Conservation (phyloP, 768 basidiomycete species). For the Suillus clintonianus region DNA sequence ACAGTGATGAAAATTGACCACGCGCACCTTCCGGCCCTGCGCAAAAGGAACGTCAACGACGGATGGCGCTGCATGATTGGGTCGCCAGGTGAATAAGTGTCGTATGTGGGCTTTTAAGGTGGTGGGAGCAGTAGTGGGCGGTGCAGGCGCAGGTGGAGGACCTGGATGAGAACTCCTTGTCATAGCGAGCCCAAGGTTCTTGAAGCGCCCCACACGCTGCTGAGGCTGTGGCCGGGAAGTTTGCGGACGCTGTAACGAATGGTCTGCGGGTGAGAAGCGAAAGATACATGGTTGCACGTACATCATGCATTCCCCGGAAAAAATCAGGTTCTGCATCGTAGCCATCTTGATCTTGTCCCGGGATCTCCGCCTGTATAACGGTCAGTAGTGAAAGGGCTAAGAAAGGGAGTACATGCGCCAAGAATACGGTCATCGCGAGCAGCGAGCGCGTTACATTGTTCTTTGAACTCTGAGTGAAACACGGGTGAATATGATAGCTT, state of each 20-base stretch:
- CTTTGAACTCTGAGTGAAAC: too few relatives aligned
- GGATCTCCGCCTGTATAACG: too few relatives aligned
- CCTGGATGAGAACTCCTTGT: background rate
- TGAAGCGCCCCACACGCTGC: background rate
- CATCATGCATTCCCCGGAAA: too few relatives aligned
- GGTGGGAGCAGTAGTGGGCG: background rate
- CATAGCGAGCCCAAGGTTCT: background rate
- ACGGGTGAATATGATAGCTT: too few relatives aligned
- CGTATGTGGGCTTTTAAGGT: background rate
- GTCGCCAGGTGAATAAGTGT: background rate
- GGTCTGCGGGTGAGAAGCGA: too few relatives aligned
- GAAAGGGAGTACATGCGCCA: too few relatives aligned
- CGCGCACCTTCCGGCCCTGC: background rate
- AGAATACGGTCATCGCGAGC: too few relatives aligned
- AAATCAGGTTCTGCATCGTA: too few relatives aligned
- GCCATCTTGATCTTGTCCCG: too few relatives aligned
- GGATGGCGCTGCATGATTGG: background rate
- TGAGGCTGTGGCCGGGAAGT: background rate
- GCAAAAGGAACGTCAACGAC: background rate
- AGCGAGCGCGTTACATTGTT: too few relatives aligned
- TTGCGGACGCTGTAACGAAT: background rate
- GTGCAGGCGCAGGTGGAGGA: background rate
- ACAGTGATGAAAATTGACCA: background rate
- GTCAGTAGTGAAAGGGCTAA: too few relatives aligned
- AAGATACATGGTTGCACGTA: too few relatives aligned